These are phyloP conservation scores for Marchantia polymorpha DNA, from an alignment of 225 moss, liverwort and hornwort genomes.

Conservation along the genomic window DNA sequence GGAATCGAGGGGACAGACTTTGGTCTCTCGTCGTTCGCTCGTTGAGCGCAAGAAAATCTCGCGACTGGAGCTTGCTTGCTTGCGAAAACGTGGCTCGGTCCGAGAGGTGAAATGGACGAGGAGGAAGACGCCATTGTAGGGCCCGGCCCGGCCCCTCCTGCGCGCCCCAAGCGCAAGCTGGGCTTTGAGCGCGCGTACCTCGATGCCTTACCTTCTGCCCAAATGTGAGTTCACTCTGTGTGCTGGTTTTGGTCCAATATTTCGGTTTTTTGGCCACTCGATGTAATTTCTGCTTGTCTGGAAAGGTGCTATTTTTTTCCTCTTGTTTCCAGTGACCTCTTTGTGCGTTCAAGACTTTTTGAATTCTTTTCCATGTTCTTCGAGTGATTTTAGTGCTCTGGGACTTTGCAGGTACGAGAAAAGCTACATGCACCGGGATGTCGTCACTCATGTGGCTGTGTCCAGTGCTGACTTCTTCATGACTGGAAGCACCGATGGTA, in stretches of 20 bases:
- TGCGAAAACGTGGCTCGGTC: neutral
- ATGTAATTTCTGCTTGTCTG: neutral
- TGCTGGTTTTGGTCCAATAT: neutral
- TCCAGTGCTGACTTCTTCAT: conserved; percentile 96
- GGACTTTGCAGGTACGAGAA: conserved; percentile 82
- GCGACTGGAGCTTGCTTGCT: neutral
- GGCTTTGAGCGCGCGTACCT: conserved; percentile 92
- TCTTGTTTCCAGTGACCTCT: neutral
- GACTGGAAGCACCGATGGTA: conserved; percentile 96
- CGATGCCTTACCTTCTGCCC: conserved; percentile 79
- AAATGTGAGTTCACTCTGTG: conserved; percentile 52
- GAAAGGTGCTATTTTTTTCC: neutral
- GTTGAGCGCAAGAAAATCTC: neutral
- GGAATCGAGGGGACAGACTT: neutral
- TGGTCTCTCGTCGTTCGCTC: no score
- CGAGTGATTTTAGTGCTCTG: neutral
- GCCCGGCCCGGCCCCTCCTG: conserved; percentile 56
- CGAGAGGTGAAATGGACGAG: conserved; percentile 13
- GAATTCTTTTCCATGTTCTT: neutral
- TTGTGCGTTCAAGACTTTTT: neutral
- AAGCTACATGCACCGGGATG: conserved; percentile 98
- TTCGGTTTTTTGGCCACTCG: neutral
- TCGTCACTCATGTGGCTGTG: conserved; percentile 82
- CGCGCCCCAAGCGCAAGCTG: conserved; percentile 78
- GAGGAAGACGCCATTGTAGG: conserved; percentile 63